Evolutionary conservation across 140 eudicot genomes (phyloP), one percentile per base, ranked within the genome.

Genomic region (Flaveria floridana): DNA sequence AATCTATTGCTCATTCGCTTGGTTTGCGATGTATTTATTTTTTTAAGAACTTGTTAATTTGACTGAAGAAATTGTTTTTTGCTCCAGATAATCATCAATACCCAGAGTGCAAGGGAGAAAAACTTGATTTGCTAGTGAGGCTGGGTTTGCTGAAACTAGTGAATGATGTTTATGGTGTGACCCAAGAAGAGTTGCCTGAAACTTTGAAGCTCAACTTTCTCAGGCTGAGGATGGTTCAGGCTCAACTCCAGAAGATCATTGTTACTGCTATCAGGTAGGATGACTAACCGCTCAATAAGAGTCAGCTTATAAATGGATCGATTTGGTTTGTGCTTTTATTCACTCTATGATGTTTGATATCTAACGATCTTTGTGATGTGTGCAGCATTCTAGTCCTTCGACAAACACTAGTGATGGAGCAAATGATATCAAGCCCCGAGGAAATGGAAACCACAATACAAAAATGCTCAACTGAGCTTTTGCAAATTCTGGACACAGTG

Each of bases 261-360:
- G 99, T 95, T n/a, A 82, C 86, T 37, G 91, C 97, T 26, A 89
- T 96, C 62, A 95, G 99, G 99, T 95, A 75, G 46, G 41, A 10
- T 64, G 44, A 5, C 69, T 18, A 65, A 58, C 37, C 65, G n/a
- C 37, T 7, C 15, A 58, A 21, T 58, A 21, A 9, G 16, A 66
- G 10, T 6, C 5, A n/a, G 20, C 65, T 39, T 41, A 42, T 39
- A 7, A 25, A 66, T 9, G 5, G 39, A 28, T 15, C 69, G 2
- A 28, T 28, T 63, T 1, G 39, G 66, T 1, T 14, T 14, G 47
- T 63, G 69, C n/a, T 63, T 14, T 28, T n/a, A 1, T n/a, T 34
- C 41, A 34, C 20, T 16, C 56, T 15, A 13, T 50, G 56, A 50
- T 50, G 56, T 50, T 63, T 74, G 37, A 75, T 50, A 18, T 30